phyloP scores from a whole-genome alignment of 306 rosid species.

The Acacia acuminata region DNA sequence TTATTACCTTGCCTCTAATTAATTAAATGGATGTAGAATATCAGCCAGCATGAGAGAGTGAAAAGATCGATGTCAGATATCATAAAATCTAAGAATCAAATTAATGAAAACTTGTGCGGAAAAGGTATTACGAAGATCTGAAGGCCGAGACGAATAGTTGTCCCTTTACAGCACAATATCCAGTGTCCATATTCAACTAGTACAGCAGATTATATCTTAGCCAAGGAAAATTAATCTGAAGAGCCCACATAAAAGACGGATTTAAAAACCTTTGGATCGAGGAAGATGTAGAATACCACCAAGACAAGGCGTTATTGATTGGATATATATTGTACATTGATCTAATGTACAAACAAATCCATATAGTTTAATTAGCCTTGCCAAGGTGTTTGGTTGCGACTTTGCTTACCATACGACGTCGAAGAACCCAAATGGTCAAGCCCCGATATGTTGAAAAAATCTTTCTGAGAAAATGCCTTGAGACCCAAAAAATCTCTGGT shows the following conservation, averaged over 20 bases:
- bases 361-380: constrained; percentile 33
- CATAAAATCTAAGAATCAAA: background rate
- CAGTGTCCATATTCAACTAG: constrained; percentile 6
- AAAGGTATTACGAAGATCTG: background rate
- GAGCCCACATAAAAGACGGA: background rate
- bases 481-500: constrained; percentile 80
- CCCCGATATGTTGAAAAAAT: constrained; percentile 48
- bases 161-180: background rate
- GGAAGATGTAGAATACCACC: background rate
- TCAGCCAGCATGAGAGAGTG: no score
- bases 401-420: constrained; percentile 37
- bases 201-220: background rate
- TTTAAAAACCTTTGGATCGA: background rate
- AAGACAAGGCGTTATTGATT: background rate
- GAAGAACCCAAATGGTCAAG: constrained; percentile 45
- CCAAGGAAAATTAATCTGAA: background rate
- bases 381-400: constrained; percentile 57
- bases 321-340: background rate
- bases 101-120: background rate
- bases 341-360: background rate
- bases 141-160: background rate
- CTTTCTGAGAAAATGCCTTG: constrained; percentile 45
- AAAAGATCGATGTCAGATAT: background rate
- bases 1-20: background rate
- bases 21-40: background rate